Conservation (phyloP, 2,329 filamentous ascomycete species). For the Diaporthe velutina region DNA sequence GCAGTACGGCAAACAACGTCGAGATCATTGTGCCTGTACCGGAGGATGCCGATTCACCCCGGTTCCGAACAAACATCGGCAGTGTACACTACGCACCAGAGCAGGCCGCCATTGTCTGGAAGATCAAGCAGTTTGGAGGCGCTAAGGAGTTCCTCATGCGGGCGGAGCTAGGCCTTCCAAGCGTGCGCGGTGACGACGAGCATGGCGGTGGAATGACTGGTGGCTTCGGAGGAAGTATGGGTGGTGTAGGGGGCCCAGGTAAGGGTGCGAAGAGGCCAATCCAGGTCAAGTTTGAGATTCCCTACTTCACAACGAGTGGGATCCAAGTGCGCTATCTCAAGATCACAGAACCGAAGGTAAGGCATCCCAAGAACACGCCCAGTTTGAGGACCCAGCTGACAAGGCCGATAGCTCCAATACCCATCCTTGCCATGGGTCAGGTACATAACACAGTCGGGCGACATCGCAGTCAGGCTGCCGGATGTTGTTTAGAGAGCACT, state of each 20-base stretch:
- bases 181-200: constrained; percentile 94
- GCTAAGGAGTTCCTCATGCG: constrained; percentile 99
- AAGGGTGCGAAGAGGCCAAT: constrained; percentile 96
- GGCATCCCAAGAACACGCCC: constrained; percentile 44
- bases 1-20: constrained; percentile 98
- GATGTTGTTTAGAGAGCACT: constrained; percentile 76
- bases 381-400: constrained; percentile 6
- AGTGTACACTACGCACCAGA: constrained; percentile 98
- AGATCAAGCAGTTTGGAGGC: constrained; percentile 99
- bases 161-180: constrained; percentile 92
- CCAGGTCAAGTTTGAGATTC: constrained; percentile 99
- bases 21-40: constrained; percentile 98
- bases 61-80: constrained; percentile 97
- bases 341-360: constrained; percentile 98
- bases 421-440: constrained; percentile 97
- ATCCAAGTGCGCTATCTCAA: constrained; percentile 99
- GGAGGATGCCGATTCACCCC: constrained; percentile 94
- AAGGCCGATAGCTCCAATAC: constrained; percentile 83
- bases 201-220: constrained; percentile 97
- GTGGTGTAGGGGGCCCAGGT: constrained; percentile 79
- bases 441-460: constrained; percentile 98
- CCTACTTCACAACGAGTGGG: constrained; percentile 99
- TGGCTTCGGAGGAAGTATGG: constrained; percentile 97
- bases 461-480: constrained; percentile 95
- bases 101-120: constrained; percentile 98